Evolutionary conservation across 116 monocot genomes (phyloP).

Genomic region (Iris pallida): DNA sequence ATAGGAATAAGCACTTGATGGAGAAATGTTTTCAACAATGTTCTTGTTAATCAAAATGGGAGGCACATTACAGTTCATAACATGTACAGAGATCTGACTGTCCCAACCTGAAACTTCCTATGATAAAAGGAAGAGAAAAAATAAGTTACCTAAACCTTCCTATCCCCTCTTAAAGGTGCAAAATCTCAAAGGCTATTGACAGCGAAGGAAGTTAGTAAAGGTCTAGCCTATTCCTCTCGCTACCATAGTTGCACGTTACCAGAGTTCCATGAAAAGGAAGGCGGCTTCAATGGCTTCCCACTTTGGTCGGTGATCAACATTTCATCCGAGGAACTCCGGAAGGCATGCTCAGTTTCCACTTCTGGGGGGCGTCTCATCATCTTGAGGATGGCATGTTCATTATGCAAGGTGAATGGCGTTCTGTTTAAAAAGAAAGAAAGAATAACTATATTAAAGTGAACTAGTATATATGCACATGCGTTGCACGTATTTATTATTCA

Average conservation of each 20-base stretch:
- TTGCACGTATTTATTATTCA: too few relatives aligned
- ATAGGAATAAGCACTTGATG: too few relatives aligned
- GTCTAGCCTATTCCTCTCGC: background rate
- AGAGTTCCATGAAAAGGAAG: constrained; percentile 27
- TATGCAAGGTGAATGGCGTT: constrained; percentile 46
- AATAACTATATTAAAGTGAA: constrained; percentile 3
- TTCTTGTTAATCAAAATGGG: too few relatives aligned
- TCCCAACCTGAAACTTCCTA: background rate
- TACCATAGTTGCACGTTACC: background rate
- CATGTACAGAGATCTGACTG: too few relatives aligned
- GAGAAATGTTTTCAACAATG: too few relatives aligned
- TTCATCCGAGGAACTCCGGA: background rate
- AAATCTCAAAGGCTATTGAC: too few relatives aligned
- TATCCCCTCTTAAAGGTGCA: background rate
- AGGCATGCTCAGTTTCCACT: constrained; percentile 1
- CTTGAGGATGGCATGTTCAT: constrained; percentile 43
- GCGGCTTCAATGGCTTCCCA: constrained; percentile 5
- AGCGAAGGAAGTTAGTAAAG: too few relatives aligned
- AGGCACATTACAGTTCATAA: too few relatives aligned
- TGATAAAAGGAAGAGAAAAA: background rate
- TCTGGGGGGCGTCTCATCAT: constrained; percentile 19
- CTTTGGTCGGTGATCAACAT: constrained; percentile 10
- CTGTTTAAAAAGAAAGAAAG: constrained; percentile 24
- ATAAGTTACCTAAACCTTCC: background rate
- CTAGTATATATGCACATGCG: too few relatives aligned